Base-by-base conservation (phyloP, 768 basidiomycete genomes). In the Leccinellum albellum region DNA sequence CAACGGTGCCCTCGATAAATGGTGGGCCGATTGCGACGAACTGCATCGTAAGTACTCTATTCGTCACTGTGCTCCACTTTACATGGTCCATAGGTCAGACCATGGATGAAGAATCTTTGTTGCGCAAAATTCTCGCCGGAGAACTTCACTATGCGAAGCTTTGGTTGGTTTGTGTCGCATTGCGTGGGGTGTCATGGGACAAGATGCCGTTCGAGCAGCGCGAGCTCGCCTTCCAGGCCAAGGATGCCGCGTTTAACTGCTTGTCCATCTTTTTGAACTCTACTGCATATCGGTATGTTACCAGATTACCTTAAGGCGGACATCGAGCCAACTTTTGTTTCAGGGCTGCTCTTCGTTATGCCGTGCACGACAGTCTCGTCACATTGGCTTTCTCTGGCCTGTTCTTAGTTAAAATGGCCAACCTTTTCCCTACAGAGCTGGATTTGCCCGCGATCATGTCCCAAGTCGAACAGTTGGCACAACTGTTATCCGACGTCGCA, bases 171-270 rank as follows among this genome's bases (percentile, higher is more conserved):
- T 97, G 94, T 68, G 88, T 96, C 23, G 93, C 93, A 13, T 76
- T 98, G 47, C 84, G 94, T 57, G 94, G 94, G 17, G 90, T 89
- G 24, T 85, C 90, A 5, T 98, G 94, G 94, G 94, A 97, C 67
- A 94, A 94, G 73, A 92, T 97, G 88, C 86, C 92, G 4, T 92
- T 90, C 58, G 94, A 97, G 71, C 94, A 96, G 68, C 86, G 93
- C 37, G 94, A 96, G 70, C 80, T 96, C 47, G 94, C 94, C 3
- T 95, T 96, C 77, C 91, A 95, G 66, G 94, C 94, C 26, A 96
- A 94, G 74, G 92, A 95, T 66, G 89, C 94, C 0, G 94, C 94
- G 5, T 85, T 88, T 33, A 85, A 86, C 61, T 94, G 92, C 68
- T 75, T 98, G 44, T 82, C 87, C 47, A 88, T 91, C 51, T 94